A percentile compares a stretch with the other conserved stretches of the same genome.
Conservation (phyloP, 2,329 filamentous ascomycete species). For the Salinomyces thailandicus region DNA sequence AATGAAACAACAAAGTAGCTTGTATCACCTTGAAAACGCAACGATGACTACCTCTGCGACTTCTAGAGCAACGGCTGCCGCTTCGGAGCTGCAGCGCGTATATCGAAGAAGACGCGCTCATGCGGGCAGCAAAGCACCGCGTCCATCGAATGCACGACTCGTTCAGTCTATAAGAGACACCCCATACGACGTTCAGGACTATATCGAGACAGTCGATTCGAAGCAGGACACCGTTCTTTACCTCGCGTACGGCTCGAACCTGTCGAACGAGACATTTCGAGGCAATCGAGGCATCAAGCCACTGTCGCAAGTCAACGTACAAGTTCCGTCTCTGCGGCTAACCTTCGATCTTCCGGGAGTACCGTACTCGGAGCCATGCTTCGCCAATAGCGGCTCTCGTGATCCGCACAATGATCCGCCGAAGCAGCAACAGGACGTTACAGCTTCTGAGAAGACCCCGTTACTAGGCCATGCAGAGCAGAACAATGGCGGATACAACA, state of each 20-base stretch:
- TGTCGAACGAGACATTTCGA: slow-evolving; percentile 68
- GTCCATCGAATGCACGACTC: slow-evolving; percentile 8
- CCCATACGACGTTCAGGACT: slow-evolving; percentile 13
- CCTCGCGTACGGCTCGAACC: slow-evolving; percentile 79
- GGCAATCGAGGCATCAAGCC: slow-evolving; percentile 70
- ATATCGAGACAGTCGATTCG: slow-evolving; percentile 9
- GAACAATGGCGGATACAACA: slow-evolving; percentile 33
- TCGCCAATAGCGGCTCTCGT: slow-evolving; percentile 66
- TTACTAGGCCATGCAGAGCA: slow-evolving; percentile 15
- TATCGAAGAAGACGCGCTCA: slow-evolving; percentile 1
- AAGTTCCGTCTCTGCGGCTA: slow-evolving; percentile 65
- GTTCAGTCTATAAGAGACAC: slow-evolving; percentile 10
- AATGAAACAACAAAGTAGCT: no score
- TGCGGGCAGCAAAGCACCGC: slow-evolving; percentile 1
- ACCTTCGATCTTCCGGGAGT: slow-evolving; percentile 79
- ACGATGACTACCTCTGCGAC: no score
- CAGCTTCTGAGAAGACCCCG: slow-evolving; percentile 25
- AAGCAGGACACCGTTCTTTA: slow-evolving; percentile 24
- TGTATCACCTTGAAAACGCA: no score
- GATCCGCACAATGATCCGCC: slow-evolving; percentile 28
- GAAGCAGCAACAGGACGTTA: not conserved
- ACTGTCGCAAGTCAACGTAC: slow-evolving; percentile 68
- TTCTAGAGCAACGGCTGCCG: slow-evolving; percentile 3
- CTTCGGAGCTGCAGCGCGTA: slow-evolving; percentile 1
- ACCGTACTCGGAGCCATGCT: slow-evolving; percentile 83